Evolutionary conservation across 116 monocot species (phyloP).

Genomic region (Phalaenopsis hybrid): DNA sequence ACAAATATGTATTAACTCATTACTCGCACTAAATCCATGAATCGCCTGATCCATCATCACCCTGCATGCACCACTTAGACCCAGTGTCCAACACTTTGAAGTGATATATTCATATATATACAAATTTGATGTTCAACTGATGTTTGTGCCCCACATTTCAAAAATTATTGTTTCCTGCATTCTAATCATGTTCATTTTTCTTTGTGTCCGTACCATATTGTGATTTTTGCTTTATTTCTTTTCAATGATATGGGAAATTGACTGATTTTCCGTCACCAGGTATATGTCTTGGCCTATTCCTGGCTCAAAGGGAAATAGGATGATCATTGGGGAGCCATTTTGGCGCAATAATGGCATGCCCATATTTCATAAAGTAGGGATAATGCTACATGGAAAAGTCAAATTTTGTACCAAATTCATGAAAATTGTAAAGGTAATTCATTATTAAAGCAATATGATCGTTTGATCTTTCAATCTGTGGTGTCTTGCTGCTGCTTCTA

Average conservation of each 20-base stretch:
- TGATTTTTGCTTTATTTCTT: background rate
- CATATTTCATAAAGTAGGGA: conserved; percentile 54
- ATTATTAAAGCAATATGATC: background rate
- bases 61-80: too few relatives aligned
- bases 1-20: too few relatives aligned
- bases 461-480: background rate
- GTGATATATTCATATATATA: too few relatives aligned
- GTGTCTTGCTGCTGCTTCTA: background rate
- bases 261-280: conserved; percentile 19
- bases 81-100: too few relatives aligned
- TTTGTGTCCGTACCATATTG: background rate
- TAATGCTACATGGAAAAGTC: conserved; percentile 56
- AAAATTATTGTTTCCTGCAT: too few relatives aligned
- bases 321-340: conserved; percentile 21
- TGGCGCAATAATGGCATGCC: conserved; percentile 11
- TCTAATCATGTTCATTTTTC: background rate
- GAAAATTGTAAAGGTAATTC: conserved; percentile 60
- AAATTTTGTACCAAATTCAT: conserved; percentile 58
- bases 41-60: too few relatives aligned
- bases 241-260: background rate
- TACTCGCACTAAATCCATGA: too few relatives aligned
- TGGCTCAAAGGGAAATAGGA: conserved; percentile 10
- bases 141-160: too few relatives aligned
- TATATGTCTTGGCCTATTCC: conserved; percentile 33
- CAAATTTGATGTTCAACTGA: too few relatives aligned